Base-by-base conservation (phyloP, 2,329 filamentous ascomycete genomes). In the Harringtonia aguacate region DNA sequence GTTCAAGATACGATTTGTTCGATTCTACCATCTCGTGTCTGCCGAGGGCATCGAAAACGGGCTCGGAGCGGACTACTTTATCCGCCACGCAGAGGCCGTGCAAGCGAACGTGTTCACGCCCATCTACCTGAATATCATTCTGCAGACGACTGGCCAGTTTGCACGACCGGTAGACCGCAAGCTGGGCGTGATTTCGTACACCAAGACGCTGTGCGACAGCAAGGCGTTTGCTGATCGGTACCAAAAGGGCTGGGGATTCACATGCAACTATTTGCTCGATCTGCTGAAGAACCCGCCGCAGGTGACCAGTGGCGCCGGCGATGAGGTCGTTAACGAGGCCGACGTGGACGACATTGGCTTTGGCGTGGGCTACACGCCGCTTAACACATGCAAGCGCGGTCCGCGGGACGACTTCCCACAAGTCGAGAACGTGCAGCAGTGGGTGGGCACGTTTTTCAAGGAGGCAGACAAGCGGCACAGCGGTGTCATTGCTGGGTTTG, bases 321-420 rank as follows among this genome's bases (percentile, higher is more conserved):
- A 86, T 50, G 87, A 94, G 52, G 67, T 86, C 41, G 81, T 94
- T 50, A 77, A 79, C 12, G 92, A 97, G 59, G 81, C 87, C 4
- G 90, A 97, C 56, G 85, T 95, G 22, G 92, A 98, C 55, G 92
- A 98, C 60, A 80, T 95, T 52, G 83, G 86, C 24, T 98, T 98
- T 57, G 92, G 92, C 22, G 81, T 95, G 51, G 90, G 88, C 9
- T 98, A 94, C 65, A 97, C 92, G 1, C 82, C 86, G 28, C 75
- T 98, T 50, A 94, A 90, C 66, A 95, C 90, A 0, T 92, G 90
- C 67, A 86, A 83, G 60, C 80, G 80, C 47, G 69, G 77, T 4
- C 66, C 76, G 2, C 73, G 72, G 41, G 92, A 97, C 59, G 84
- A 89, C 18, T 97, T 88, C 69, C 84, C 89, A 1, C 84, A 95